Conservation (phyloP, 2,329 filamentous ascomycete species). For the Penicillium verrucosum region DNA sequence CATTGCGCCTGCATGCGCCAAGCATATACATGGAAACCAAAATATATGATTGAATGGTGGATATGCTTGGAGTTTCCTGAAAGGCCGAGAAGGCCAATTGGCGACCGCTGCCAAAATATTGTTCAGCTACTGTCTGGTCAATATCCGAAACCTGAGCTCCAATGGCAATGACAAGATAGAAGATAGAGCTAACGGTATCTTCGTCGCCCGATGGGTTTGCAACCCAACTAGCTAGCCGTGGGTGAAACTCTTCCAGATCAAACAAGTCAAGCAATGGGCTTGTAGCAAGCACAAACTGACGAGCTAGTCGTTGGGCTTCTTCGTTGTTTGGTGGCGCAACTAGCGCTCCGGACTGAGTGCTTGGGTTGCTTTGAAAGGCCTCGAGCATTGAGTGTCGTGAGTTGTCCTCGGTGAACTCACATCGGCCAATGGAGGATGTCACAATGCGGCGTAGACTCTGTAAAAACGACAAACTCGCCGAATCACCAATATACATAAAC, state of each 20-base stretch:
- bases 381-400: conserved; percentile 44
- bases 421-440: conserved; percentile 44
- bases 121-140: conserved; percentile 44
- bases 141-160: conserved; percentile 44
- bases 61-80: conserved; percentile 49
- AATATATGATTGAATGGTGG: conserved; percentile 52
- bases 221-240: conserved; percentile 39
- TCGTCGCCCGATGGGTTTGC: conserved; percentile 35
- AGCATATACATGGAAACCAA: conserved; percentile 54
- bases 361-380: conserved; percentile 36
- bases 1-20: conserved; percentile 51
- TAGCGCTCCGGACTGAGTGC: conserved; percentile 29
- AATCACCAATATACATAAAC: conserved; percentile 55
- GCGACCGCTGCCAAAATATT: conserved; percentile 48
- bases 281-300: conserved; percentile 46
- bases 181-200: conserved; percentile 48
- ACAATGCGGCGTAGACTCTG: conserved; percentile 53
- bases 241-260: conserved; percentile 44
- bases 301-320: conserved; percentile 42
- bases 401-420: conserved; percentile 41
- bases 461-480: conserved; percentile 52
- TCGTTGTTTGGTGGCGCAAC: conserved; percentile 33
- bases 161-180: conserved; percentile 52
- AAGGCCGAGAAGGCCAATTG: conserved; percentile 47
- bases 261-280: conserved; percentile 51